These are phyloP conservation scores for Pseudomonodictys pantanalensis DNA, from an alignment of 495 filamentous ascomycete species.

Conservation along the genomic window DNA sequence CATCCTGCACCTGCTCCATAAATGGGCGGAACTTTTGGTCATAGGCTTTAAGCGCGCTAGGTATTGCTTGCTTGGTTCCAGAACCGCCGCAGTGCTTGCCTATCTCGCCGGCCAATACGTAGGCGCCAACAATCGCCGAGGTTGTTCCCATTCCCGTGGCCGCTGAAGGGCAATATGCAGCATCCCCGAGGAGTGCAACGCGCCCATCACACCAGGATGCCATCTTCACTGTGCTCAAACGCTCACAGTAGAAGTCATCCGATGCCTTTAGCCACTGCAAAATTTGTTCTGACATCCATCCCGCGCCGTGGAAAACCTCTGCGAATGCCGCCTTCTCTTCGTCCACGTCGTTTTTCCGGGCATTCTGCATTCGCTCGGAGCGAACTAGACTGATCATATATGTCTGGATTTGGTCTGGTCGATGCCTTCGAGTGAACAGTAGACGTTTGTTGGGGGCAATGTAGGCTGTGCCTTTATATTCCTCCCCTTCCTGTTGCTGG, in stretches of 20 bases:
- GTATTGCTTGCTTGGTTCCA: too few relatives aligned
- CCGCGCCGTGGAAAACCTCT: slow-evolving; percentile 46
- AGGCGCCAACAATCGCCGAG: slow-evolving; percentile 33
- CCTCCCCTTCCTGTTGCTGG: too few relatives aligned
- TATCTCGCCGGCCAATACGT: slow-evolving; percentile 39
- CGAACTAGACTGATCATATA: slow-evolving; percentile 27
- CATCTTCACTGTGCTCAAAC: slow-evolving; percentile 31
- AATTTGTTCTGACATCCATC: slow-evolving; percentile 47
- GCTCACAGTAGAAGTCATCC: slow-evolving; percentile 50
- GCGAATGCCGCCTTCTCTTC: slow-evolving; percentile 33
- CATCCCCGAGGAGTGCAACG: slow-evolving; percentile 37
- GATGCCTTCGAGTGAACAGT: too few relatives aligned
- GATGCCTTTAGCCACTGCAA: slow-evolving; percentile 40
- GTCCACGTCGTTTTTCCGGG: too few relatives aligned
- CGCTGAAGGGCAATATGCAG: slow-evolving; percentile 31
- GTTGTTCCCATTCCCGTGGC: slow-evolving; percentile 38
- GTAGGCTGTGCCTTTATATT: too few relatives aligned
- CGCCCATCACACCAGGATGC: slow-evolving; percentile 27
- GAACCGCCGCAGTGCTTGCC: too few relatives aligned
- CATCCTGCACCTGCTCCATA: slow-evolving; percentile 6
- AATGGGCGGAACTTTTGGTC: slow-evolving; percentile 1
- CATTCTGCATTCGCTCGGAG: too few relatives aligned
- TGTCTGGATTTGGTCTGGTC: slow-evolving; percentile 33
- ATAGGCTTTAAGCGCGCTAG: too few relatives aligned
- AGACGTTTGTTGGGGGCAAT: too few relatives aligned